Percentiles rank a stretch among this genome's conserved stretches.
Evolutionary conservation across 2,329 filamentous ascomycete species (phyloP).

Genomic region (Ascochyta lentis): DNA sequence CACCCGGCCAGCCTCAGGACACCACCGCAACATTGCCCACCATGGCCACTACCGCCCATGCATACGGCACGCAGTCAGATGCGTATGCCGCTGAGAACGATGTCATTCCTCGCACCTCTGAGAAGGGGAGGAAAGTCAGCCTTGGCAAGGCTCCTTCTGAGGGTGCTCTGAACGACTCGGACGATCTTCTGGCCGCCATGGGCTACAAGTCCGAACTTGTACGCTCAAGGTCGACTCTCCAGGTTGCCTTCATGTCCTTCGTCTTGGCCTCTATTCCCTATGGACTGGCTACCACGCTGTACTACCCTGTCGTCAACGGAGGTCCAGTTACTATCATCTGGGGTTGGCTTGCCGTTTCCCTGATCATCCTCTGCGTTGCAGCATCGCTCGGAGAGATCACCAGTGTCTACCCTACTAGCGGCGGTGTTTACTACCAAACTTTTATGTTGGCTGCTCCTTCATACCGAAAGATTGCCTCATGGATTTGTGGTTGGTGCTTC

Average conservation of each 20-base stretch:
- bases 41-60: constrained; percentile 32
- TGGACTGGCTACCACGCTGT: constrained; percentile 72
- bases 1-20: constrained; percentile 19
- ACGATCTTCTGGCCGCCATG: constrained; percentile 68
- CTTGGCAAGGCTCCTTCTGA: constrained; percentile 32
- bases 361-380: constrained; percentile 73
- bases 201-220: constrained; percentile 71
- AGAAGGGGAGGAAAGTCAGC: constrained; percentile 39
- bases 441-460: constrained; percentile 72
- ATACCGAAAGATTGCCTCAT: constrained; percentile 70
- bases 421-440: constrained; percentile 80
- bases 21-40: constrained; percentile 20
- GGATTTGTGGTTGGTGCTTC: constrained; percentile 78
- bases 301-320: constrained; percentile 70
- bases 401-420: constrained; percentile 76
- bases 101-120: constrained; percentile 25
- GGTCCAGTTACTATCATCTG: constrained; percentile 74
- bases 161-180: constrained; percentile 56
- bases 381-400: constrained; percentile 76
- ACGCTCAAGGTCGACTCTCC: constrained; percentile 70
- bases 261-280: constrained; percentile 78
- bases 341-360: constrained; percentile 73
- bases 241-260: constrained; percentile 78
- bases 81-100: constrained; percentile 44
- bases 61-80: constrained; percentile 43